Evolutionary conservation across 2,329 filamentous ascomycete species (phyloP), one percentile per base, ranked within the genome.

Genomic region (Zymoseptoria tritici): DNA sequence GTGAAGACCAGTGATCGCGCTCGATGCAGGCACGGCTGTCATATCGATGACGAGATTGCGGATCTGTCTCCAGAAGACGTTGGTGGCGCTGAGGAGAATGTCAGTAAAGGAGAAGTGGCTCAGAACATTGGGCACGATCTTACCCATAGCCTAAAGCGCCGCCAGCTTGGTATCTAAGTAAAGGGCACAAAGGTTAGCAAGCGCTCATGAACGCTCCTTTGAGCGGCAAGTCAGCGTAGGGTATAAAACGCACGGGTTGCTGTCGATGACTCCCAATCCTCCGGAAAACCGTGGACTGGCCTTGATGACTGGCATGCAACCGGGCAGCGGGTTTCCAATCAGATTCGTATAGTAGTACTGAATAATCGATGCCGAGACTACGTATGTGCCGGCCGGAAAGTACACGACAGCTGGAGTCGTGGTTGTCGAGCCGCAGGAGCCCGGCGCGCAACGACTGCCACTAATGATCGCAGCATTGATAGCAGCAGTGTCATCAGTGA

Each of bases 1-100:
- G 56, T 79, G 76, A 19, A 79, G 70, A 29, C 76, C 75, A 20
- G 80, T 77, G 1, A 79, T 77, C 2, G 75, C 68, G 66, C 61
- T 65, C 9, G 61, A 62, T 16, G 79, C 71, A 22, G 79, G 76
- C 0, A 85, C 76, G 1, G 73, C 71, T 1, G 80, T 84, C 46
- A 79, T 75, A 67, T 89, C 86, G 49, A 89, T 76, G 58, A 85
- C 76, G 54, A 90, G 78, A 67, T 90, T 89, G 8, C 85, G 78
- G 60, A 89, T 80, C 64, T 85, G 82, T 52, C 85, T 78, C 68
- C 80, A 85, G 72, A 89, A 89, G 9, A 86, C 82, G 65, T 83
- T 85, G 42, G 83, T 83, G 2, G 83, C 75, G 9, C 67, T 77
- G 75, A 67, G 76, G 76, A 58, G 73, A 76, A 68, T 70, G 77